Evolutionary conservation across 768 basidiomycete genomes (phyloP), one percentile per base, ranked within the genome.

Genomic region (Amanita molliuscula): DNA sequence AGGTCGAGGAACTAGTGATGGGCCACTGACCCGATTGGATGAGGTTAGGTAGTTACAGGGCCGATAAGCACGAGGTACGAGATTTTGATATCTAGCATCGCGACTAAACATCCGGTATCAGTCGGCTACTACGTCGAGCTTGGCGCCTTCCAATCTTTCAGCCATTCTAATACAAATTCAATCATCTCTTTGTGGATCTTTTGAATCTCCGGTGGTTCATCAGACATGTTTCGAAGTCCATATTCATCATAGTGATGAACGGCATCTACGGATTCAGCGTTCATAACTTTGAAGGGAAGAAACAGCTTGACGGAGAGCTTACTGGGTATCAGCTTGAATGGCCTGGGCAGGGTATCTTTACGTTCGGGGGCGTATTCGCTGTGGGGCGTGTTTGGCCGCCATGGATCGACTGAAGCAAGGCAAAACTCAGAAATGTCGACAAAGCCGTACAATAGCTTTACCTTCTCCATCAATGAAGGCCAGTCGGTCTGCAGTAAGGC

Each of bases 401-500:
- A 96, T n/a, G 92, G 91, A 66, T 95, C 92, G 23, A 87, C 88
- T 88, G 29, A 8, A 42, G 5, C 33, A 20, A 20, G 40, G 20
- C 28, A 44, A 6, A 38, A 47, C 15, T 31, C 3, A 33, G 31
- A 18, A 13, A 25, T 34, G 18, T 15, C 20, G 43, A 29, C 13
- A 8, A 52, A 40, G 29, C 38, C 29, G 26, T 48, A 34, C 29
- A 9, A 13, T 25, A 25, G 46, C 57, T 67, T 6, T 42, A 84
- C 86, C 76, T 75, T 88, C 84, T 7, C 88, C 88, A 56, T 92
- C 88, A 50, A 97, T 87, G 57, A 95, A 81, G 0, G 92, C 93
- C 53, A 97, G 67, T 53, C 84, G 72, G 64, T 93, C 87, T 11
- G 78, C 80, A 15, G 81, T 81, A 48, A 95, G 81, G 45, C 73